phyloP scores from a whole-genome alignment of 75 land plant species.

The Selaginella tamariscina region DNA sequence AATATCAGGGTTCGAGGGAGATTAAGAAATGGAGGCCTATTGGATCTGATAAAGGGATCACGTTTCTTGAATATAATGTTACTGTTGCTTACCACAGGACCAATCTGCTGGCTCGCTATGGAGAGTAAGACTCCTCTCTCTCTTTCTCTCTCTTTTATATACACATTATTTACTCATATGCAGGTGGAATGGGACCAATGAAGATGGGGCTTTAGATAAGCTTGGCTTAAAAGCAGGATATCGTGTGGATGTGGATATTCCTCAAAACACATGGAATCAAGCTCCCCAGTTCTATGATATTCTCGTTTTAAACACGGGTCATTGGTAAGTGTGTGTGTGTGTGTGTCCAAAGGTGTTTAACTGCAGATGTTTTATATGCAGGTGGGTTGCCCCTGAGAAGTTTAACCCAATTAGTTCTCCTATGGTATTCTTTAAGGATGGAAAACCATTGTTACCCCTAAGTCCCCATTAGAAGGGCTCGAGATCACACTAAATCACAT shows the following conservation, averaged over 20 bases:
- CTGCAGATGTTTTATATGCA: constrained; percentile 8
- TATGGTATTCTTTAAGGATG: constrained; percentile 66
- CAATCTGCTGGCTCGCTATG: constrained; percentile 69
- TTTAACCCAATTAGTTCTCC: constrained; percentile 78
- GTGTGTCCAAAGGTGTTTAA: background rate
- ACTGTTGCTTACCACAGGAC: constrained; percentile 86
- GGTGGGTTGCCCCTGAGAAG: constrained; percentile 94
- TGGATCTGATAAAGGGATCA: constrained; percentile 65
- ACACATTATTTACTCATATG: background rate
- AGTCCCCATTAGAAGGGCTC: constrained; percentile 48
- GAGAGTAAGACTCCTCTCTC: constrained; percentile 39
- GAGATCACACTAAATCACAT: constrained; percentile 56
- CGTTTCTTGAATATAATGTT: constrained; percentile 60
- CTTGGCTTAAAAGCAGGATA: constrained; percentile 61
- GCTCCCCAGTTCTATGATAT: constrained; percentile 65
- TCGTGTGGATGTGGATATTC: constrained; percentile 79
- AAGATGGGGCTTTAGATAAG: constrained; percentile 48
- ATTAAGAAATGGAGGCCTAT: constrained; percentile 69
- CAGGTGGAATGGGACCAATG: constrained; percentile 56
- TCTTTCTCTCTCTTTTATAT: no score
- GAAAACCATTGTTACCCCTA: constrained; percentile 46
- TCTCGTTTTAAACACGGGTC: constrained; percentile 74
- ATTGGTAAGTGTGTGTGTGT: constrained; percentile 44
- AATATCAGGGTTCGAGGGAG: no score
- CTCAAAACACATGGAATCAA: constrained; percentile 61